phyloP scores from a whole-genome alignment of 2,329 filamentous ascomycete genomes.

The Curvularia hawaiiensis region DNA sequence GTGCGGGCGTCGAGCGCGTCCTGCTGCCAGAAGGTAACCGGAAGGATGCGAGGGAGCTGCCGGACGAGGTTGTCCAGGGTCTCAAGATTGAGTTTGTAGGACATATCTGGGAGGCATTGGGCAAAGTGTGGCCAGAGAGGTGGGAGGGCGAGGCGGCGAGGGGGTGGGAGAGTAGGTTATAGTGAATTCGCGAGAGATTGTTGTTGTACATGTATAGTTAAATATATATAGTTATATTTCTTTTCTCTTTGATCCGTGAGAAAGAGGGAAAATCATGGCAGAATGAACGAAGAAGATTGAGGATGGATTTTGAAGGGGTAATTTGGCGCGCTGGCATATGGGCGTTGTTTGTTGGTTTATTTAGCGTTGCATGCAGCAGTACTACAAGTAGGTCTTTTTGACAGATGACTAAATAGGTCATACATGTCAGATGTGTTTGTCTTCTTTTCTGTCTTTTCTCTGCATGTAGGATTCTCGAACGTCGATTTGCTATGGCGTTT shows the following conservation, averaged over 20 bases:
- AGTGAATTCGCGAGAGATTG: slow-evolving; percentile 19
- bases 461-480: not conserved
- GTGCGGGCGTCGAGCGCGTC: slow-evolving; percentile 94
- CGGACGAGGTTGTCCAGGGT: slow-evolving; percentile 84
- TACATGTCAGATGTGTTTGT: not conserved
- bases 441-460: not conserved
- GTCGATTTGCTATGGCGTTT: not conserved
- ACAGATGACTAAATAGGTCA: not conserved
- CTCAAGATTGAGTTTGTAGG: slow-evolving; percentile 90
- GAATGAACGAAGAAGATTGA: not conserved
- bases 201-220: no score
- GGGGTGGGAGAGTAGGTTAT: slow-evolving; percentile 76
- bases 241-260: not conserved
- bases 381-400: not conserved
- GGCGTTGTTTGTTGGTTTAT: not conserved
- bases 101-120: slow-evolving; percentile 93
- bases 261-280: not conserved
- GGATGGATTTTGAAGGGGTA: no score
- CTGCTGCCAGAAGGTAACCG: slow-evolving; percentile 84
- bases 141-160: slow-evolving; percentile 69
- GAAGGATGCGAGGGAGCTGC: slow-evolving; percentile 91
- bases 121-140: slow-evolving; percentile 91
- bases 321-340: not conserved
- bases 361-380: not conserved
- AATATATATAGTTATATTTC: no score